Base-by-base conservation (phyloP, 805 yeast genomes). In the Pichia scutulata region DNA sequence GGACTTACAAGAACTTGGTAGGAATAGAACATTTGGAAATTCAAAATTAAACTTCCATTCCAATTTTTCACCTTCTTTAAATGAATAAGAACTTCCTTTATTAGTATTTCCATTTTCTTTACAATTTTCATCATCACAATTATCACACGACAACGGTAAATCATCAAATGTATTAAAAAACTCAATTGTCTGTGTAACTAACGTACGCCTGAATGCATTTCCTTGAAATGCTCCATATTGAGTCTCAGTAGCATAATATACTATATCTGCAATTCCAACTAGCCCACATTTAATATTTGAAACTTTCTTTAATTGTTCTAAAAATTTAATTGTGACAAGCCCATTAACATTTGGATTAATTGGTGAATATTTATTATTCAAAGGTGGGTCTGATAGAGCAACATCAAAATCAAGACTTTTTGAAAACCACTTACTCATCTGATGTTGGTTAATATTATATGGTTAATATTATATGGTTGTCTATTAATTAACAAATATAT, bases 371-470 rank as follows among this genome's bases (percentile, higher is more conserved):
- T 51, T 51, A 10, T 26, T n/a, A n/a, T 44, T 24, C 2, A 19
- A 22, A 13, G 53, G 53, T 14, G 46, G 25, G n/a, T 47, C 23
- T 0, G n/a, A 2, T 7, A 50, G 1, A 7, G 37, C 14, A 8
- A 50, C 23, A 1, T 37, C 3, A 23, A 14, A 16, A 5, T 43
- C 43, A 16, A 25, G 12, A 18, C 22, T 3, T 28, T 46, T 50
- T 2, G 40, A 22, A 22, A 50, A 50, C 43, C 46, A 46, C n/a
- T 46, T 50, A 16, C 44, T 43, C 52, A 50, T 50, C n/a, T 41
- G 18, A 24, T n/a, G n/a, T n/a, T n/a, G n/a, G n/a, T n/a, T n/a
- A n/a, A n/a, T n/a, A 40, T 13, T 28, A 3, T 12, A n/a, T 16
- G 12, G n/a, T 28, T 28, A 5, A 6, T 8, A 8, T 6, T 24